phyloP scores from a whole-genome alignment of 805 yeast genomes.

The Teunomyces lycoperdinae region DNA sequence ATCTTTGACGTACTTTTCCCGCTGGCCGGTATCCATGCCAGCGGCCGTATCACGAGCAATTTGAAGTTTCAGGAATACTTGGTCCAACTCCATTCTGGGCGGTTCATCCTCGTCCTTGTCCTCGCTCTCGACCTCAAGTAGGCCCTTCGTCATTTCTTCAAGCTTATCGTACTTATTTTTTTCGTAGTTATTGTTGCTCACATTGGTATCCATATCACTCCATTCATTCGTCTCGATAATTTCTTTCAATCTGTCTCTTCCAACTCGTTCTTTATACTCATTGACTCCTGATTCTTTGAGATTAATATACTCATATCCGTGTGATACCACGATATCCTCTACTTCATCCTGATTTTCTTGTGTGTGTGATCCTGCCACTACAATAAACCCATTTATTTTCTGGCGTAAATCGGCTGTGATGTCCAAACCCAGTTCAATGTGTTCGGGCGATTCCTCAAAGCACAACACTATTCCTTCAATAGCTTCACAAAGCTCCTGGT shows the following conservation, averaged over 20 bases:
- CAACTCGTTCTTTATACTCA: constrained; percentile 43
- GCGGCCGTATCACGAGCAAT: constrained; percentile 32
- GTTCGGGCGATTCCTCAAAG: constrained; percentile 21
- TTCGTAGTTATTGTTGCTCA: constrained; percentile 15
- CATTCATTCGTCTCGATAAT: constrained; percentile 50
- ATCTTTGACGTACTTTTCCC: constrained; percentile 30
- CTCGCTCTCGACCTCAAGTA: constrained; percentile 16
- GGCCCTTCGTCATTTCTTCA: constrained; percentile 24
- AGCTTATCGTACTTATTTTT: constrained; percentile 18
- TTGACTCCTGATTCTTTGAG: constrained; percentile 30
- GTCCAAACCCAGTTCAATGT: constrained; percentile 13
- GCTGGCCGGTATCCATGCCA: constrained; percentile 23
- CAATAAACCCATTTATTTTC: constrained; percentile 31
- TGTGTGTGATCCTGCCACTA: constrained; percentile 20
- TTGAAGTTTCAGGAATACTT: constrained; percentile 30
- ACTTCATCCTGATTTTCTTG: constrained; percentile 18
- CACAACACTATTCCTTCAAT: constrained; percentile 47
- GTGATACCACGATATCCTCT: constrained; percentile 37
- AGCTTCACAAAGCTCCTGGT: constrained; percentile 42
- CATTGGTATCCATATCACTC: constrained; percentile 23
- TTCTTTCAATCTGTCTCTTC: constrained; percentile 43
- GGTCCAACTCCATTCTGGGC: constrained; percentile 23
- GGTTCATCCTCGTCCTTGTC: constrained; percentile 8
- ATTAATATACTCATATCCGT: constrained; percentile 45
- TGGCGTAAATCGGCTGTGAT: constrained; percentile 9